These are phyloP conservation scores for Physaria fendleri DNA, from an alignment of 345 rosid species.

Conservation along the genomic window DNA sequence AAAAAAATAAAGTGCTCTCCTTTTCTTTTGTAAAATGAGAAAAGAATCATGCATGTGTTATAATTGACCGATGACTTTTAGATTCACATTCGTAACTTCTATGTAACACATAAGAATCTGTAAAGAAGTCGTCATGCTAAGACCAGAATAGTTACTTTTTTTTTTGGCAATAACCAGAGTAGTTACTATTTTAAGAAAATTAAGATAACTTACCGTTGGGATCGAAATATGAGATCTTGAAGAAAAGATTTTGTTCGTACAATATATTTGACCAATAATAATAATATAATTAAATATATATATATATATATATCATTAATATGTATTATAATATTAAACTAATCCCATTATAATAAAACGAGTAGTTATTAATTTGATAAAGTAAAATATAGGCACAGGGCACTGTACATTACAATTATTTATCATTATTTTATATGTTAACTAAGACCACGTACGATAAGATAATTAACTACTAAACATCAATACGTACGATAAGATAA, in stretches of 20 bases:
- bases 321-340: neutral
- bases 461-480: no score
- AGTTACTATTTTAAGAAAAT: neutral
- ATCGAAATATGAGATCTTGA: conserved; percentile 10
- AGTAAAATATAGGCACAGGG: neutral
- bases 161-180: no score
- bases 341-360: neutral
- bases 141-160: no score
- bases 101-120: neutral
- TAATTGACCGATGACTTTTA: no score
- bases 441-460: no score
- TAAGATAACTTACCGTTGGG: neutral
- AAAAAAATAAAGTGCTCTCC: no score
- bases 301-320: no score
- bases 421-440: neutral
- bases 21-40: no score
- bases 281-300: neutral
- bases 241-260: neutral
- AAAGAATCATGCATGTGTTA: no score
- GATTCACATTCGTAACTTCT: neutral
- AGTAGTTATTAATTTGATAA: neutral
- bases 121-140: neutral
- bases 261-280: neutral
- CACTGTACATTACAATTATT: neutral
- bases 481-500: no score